These are phyloP conservation scores for Circinella minor DNA, from an alignment of 371 early-diverging fungal genomes.

Conservation along the genomic window DNA sequence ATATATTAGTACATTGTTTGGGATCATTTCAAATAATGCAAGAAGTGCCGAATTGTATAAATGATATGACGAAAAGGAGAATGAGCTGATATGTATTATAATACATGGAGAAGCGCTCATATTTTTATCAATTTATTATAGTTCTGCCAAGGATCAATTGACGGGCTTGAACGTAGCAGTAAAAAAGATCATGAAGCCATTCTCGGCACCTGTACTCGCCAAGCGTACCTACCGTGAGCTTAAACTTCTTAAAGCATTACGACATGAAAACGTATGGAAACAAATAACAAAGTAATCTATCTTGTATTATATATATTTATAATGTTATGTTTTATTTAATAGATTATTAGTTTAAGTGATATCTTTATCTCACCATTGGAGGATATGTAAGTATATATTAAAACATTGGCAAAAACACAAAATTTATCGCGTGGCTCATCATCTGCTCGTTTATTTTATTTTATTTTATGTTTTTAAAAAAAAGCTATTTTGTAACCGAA, in stretches of 20 bases:
- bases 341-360: slow-evolving; percentile 86
- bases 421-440: slow-evolving; percentile 3
- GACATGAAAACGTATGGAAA: slow-evolving; percentile 80
- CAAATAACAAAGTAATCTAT: background rate
- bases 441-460: background rate
- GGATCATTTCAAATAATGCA: too few species aligned
- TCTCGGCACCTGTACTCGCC: slow-evolving; percentile 88
- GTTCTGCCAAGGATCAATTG: slow-evolving; percentile 87
- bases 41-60: too few species aligned
- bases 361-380: slow-evolving; percentile 92
- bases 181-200: slow-evolving; percentile 95
- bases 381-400: slow-evolving; percentile 71
- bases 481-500: slow-evolving; percentile 93
- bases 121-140: slow-evolving; percentile 28
- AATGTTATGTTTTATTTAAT: background rate
- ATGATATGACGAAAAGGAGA: too few species aligned
- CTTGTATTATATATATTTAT: background rate
- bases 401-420: background rate
- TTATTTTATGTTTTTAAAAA: background rate
- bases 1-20: background rate
- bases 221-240: slow-evolving; percentile 95
- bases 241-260: slow-evolving; percentile 86
- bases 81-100: too few species aligned
- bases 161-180: slow-evolving; percentile 88
- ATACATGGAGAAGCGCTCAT: background rate